Evolutionary conservation across 768 basidiomycete genomes (phyloP).

Genomic region (Pleurotus giganteus): DNA sequence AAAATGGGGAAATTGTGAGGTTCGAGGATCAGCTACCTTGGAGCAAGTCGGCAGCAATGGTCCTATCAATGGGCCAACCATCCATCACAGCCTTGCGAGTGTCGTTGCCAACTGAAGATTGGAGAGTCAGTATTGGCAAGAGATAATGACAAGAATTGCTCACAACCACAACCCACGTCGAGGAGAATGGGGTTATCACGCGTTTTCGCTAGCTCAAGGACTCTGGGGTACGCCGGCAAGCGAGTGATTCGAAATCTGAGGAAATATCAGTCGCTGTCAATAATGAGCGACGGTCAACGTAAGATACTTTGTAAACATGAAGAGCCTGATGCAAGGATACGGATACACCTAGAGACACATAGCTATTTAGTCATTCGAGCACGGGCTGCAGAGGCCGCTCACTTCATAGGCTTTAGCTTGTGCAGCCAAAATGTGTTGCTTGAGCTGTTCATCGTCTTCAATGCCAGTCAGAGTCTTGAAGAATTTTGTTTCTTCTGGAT

Average conservation of each 20-base stretch:
- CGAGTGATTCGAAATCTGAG: conserved; percentile 28
- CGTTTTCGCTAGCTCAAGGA: conserved; percentile 23
- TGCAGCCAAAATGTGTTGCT: conserved; percentile 34
- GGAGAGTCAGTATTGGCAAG: not conserved
- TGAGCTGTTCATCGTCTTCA: conserved; percentile 32
- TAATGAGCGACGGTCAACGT: not conserved
- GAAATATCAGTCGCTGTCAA: conserved; percentile 2
- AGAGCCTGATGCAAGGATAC: conserved; percentile 30
- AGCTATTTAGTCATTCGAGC: not conserved
- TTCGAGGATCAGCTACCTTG: conserved; percentile 19
- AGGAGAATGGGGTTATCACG: conserved; percentile 33
- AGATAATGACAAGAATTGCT: conserved; percentile 5
- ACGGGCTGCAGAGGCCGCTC: not conserved
- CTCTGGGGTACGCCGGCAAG: conserved; percentile 29
- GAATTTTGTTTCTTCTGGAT: conserved; percentile 29
- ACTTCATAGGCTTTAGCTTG: conserved; percentile 35
- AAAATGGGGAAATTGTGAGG: not conserved
- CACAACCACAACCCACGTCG: conserved; percentile 46
- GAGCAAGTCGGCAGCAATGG: conserved; percentile 35
- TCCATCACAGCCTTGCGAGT: conserved; percentile 34
- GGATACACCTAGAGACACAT: conserved; percentile 20
- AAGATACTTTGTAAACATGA: conserved; percentile 25
- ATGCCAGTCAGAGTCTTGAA: conserved; percentile 36
- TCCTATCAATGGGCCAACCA: conserved; percentile 36
- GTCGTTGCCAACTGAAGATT: conserved; percentile 37